Evolutionary conservation across 2,329 filamentous ascomycete species (phyloP).

Genomic region (Claviceps humidiphila): DNA sequence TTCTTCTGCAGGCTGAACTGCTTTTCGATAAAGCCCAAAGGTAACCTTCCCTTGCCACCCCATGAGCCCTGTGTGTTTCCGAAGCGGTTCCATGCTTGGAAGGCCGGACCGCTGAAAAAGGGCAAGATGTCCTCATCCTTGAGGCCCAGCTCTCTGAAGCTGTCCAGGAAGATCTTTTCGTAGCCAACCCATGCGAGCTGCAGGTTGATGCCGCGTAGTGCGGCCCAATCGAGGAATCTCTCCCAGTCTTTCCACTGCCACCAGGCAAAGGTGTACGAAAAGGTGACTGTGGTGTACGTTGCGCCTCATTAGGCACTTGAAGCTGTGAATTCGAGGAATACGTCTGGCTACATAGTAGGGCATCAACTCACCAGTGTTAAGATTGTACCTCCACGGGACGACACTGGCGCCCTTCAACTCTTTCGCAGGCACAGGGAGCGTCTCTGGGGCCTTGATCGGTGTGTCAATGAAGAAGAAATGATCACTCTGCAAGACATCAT

Average conservation of each 20-base stretch:
- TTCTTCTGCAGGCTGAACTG: conserved; percentile 35
- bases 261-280: conserved; percentile 36
- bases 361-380: conserved; percentile 29
- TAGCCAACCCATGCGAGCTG: conserved; percentile 38
- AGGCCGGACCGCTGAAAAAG: conserved; percentile 37
- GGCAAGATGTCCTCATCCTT: conserved; percentile 27
- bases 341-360: neutral
- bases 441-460: neutral
- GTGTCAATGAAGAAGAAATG: conserved; percentile 10
- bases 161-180: conserved; percentile 35
- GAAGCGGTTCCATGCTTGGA: conserved; percentile 40
- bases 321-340: neutral
- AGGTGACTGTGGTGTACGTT: conserved; percentile 26
- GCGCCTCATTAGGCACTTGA: too few species aligned
- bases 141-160: conserved; percentile 32
- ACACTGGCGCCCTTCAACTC: conserved; percentile 8
- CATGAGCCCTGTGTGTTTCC: conserved; percentile 39
- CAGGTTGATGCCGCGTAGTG: conserved; percentile 36
- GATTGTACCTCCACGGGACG: conserved; percentile 25
- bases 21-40: conserved; percentile 30
- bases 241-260: conserved; percentile 43
- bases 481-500: conserved; percentile 9
- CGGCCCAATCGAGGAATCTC: conserved; percentile 37
- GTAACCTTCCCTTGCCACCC: conserved; percentile 25
- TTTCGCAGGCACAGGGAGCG: conserved; percentile 3